Percentiles rank a stretch among this genome's conserved stretches.
phyloP scores from a whole-genome alignment of 202 grass and related monocot species.

The Cymbopogon flexuosus region DNA sequence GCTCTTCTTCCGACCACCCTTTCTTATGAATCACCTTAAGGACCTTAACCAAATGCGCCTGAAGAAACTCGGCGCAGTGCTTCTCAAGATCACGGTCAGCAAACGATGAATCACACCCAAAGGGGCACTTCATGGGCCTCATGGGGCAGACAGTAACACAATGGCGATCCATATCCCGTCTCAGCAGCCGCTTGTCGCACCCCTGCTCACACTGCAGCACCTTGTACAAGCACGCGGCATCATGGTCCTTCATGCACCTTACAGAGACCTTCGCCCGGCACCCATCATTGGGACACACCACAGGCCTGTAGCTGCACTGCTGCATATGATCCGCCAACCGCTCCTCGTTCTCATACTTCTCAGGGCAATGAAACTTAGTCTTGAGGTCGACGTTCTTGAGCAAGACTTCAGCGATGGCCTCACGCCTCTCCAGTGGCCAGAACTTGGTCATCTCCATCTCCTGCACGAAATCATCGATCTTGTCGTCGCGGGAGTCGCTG shows the following conservation, averaged over 20 bases:
- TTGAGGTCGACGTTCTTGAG: conserved; percentile 81
- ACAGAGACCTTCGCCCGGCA: conserved; percentile 31
- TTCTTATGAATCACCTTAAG: conserved; percentile 70
- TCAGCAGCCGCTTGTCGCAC: conserved; percentile 51
- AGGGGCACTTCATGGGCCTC: conserved; percentile 83
- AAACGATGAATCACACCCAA: conserved; percentile 62
- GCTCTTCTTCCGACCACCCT: conserved; percentile 38
- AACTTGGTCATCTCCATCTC: conserved; percentile 72
- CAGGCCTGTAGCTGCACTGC: conserved; percentile 50
- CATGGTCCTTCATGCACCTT: conserved; percentile 48
- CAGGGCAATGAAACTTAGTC: conserved; percentile 59
- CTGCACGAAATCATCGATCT: conserved; percentile 82
- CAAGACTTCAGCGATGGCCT: conserved; percentile 49
- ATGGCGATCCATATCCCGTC: conserved; percentile 81
- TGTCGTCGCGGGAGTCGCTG: conserved; percentile 62
- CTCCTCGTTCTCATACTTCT: conserved; percentile 56
- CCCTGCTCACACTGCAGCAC: conserved; percentile 65
- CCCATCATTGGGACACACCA: conserved; percentile 48
- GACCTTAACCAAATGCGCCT: conserved; percentile 52
- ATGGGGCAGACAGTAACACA: conserved; percentile 79
- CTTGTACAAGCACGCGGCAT: conserved; percentile 59
- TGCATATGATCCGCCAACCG: conserved; percentile 47
- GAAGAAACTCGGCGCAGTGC: conserved; percentile 55
- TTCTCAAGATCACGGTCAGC: conserved; percentile 51
- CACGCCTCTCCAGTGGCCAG: conserved; percentile 63